A percentile compares a stretch with the other conserved stretches of the same genome.
Conservation (phyloP, 768 basidiomycete genomes). For the Omphalotus guepiniiformis region DNA sequence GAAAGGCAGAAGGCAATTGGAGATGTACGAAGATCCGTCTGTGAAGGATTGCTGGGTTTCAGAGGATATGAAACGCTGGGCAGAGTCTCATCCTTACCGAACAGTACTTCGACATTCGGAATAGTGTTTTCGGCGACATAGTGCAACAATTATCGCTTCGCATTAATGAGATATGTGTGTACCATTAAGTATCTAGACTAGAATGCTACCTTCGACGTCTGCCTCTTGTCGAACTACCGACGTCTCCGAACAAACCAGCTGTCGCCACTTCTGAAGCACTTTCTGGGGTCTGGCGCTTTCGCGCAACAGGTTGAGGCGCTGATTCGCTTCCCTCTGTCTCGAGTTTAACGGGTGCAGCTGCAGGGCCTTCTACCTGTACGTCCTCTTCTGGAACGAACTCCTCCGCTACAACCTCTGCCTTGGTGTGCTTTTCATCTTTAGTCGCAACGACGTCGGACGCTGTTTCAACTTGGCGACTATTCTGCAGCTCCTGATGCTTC, state of each 20-base stretch:
- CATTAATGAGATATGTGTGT: too few species aligned
- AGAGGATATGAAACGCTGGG: slow-evolving; percentile 67
- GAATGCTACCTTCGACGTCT: not conserved
- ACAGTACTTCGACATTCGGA: not conserved
- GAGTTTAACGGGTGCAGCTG: not conserved
- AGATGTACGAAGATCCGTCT: slow-evolving; percentile 59
- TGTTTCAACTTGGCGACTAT: not conserved
- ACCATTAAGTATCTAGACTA: not conserved
- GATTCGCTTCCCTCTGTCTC: slow-evolving; percentile 1
- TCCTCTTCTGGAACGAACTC: not conserved
- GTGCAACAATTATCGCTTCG: too few species aligned
- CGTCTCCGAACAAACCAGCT: slow-evolving; percentile 20
- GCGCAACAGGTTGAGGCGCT: not conserved
- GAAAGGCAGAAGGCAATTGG: slow-evolving; percentile 60
- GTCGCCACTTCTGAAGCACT: slow-evolving; percentile 17
- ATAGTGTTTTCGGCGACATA: not conserved
- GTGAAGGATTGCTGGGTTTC: slow-evolving; percentile 78
- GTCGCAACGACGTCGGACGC: not conserved
- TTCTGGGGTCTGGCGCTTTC: slow-evolving; percentile 6
- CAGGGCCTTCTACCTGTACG: not conserved
- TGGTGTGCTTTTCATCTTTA: not conserved
- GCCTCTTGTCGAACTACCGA: slow-evolving; percentile 1
- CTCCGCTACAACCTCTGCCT: slow-evolving; percentile 17
- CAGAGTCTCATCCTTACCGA: slow-evolving; percentile 18
- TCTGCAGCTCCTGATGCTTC: slow-evolving; percentile 6